Percentiles rank a stretch among this genome's conserved stretches.
phyloP scores from a whole-genome alignment of 176 grass and related monocot genomes.

The Triticum monococcum region DNA sequence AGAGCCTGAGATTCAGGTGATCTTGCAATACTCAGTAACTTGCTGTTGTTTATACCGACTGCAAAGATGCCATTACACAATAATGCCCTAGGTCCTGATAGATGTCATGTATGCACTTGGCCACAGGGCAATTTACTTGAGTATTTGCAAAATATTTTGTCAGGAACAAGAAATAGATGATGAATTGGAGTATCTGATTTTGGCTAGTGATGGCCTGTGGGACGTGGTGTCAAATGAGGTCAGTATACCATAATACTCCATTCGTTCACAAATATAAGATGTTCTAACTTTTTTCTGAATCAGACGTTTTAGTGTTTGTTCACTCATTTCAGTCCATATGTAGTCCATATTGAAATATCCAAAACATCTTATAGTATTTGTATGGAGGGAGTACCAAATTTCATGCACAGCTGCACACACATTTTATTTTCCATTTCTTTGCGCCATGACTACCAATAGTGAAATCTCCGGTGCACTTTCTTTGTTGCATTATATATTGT shows the following conservation, averaged over 20 bases:
- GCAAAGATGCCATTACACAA: neutral
- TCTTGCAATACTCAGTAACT: conserved; percentile 18
- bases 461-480: neutral
- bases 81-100: neutral
- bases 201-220: conserved; percentile 90
- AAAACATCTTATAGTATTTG: too few relatives aligned
- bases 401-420: neutral
- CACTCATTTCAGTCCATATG: too few relatives aligned
- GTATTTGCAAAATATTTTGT: conserved; percentile 31
- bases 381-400: too few relatives aligned
- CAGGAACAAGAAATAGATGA: conserved; percentile 74
- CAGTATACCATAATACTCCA: conserved; percentile 22
- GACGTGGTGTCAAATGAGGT: conserved; percentile 86
- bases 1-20: conserved; percentile 89
- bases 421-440: neutral
- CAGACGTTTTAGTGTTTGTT: too few relatives aligned
- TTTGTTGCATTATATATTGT: neutral
- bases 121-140: neutral
- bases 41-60: neutral
- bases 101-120: neutral
- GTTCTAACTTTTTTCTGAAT: too few relatives aligned
- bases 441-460: neutral
- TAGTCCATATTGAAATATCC: too few relatives aligned
- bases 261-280: too few relatives aligned
- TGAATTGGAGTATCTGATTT: conserved; percentile 82